phyloP scores from a whole-genome alignment of 495 filamentous ascomycete genomes.

The Margaritispora aquatica region DNA sequence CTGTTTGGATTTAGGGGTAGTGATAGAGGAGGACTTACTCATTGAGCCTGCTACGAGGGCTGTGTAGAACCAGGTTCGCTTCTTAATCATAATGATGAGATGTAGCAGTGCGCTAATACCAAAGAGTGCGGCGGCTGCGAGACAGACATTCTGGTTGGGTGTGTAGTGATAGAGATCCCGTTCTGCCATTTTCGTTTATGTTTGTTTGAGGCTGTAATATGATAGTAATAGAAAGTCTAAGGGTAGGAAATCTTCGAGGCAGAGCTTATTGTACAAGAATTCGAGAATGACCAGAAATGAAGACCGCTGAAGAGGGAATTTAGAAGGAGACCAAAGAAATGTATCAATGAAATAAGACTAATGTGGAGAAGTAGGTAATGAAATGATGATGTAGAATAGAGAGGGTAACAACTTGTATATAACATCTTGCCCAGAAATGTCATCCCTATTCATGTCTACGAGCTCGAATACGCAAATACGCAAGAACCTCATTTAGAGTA shows the following conservation, averaged over 20 bases:
- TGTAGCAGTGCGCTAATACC: conserved; percentile 5
- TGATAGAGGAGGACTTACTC: background rate
- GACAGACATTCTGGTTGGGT: conserved; percentile 1
- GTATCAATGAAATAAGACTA: background rate
- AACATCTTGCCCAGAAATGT: background rate
- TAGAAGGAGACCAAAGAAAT: background rate
- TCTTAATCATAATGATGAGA: conserved; percentile 4
- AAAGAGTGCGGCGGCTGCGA: conserved; percentile 6
- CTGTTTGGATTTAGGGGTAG: background rate
- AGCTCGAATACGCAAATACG: background rate
- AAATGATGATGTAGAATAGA: background rate
- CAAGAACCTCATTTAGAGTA: background rate
- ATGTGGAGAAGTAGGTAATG: background rate
- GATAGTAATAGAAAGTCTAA: background rate
- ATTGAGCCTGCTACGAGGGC: conserved; percentile 1
- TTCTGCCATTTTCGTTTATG: background rate
- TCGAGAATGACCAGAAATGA: no score
- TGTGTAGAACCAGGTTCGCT: conserved; percentile 13
- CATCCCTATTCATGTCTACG: background rate
- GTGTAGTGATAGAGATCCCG: conserved; percentile 2
- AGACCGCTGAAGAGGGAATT: no score
- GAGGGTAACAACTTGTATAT: background rate
- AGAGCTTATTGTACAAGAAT: no score
- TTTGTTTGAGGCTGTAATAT: background rate
- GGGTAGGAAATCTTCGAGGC: no score